Evolutionary conservation across 768 basidiomycete genomes (phyloP).

Genomic region (Fomitopsis pulvina): DNA sequence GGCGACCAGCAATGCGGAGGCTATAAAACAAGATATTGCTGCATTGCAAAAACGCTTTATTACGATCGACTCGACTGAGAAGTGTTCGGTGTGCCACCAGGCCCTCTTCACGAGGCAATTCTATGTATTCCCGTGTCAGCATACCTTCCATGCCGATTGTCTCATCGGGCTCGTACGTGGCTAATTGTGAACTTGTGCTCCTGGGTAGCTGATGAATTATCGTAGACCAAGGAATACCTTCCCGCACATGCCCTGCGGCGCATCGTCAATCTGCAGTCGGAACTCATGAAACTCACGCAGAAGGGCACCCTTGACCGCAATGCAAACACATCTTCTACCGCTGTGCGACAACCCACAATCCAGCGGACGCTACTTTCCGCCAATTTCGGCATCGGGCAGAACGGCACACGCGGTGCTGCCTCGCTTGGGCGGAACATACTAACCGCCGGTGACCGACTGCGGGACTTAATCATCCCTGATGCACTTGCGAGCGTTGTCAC

Average conservation of each 20-base stretch:
- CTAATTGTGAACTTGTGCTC: not conserved
- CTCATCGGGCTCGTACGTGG: conserved; percentile 81
- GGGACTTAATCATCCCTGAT: conserved; percentile 92
- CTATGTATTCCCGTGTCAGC: conserved; percentile 98
- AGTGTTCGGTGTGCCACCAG: conserved; percentile 75
- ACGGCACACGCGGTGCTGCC: conserved; percentile 58
- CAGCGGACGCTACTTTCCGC: conserved; percentile 72
- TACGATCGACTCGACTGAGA: conserved; percentile 82
- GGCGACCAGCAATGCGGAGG: conserved; percentile 84
- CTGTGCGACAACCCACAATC: conserved; percentile 36
- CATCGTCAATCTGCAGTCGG: conserved; percentile 79
- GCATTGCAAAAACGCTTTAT: conserved; percentile 85
- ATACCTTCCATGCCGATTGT: conserved; percentile 97
- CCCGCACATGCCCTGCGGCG: conserved; percentile 76
- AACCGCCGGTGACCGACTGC: conserved; percentile 81
- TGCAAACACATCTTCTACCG: conserved; percentile 25
- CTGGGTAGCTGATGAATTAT: conserved; percentile 8
- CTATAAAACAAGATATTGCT: conserved; percentile 87
- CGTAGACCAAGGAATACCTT: conserved; percentile 86
- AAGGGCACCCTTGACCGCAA: conserved; percentile 28
- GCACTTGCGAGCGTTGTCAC: conserved; percentile 82
- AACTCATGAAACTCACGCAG: conserved; percentile 58
- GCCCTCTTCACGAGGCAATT: conserved; percentile 84
- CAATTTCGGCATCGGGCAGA: conserved; percentile 56
- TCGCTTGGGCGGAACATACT: conserved; percentile 74